Conservation (phyloP, 2,329 filamentous ascomycete species). For the Pseudocercospora macadamiae region DNA sequence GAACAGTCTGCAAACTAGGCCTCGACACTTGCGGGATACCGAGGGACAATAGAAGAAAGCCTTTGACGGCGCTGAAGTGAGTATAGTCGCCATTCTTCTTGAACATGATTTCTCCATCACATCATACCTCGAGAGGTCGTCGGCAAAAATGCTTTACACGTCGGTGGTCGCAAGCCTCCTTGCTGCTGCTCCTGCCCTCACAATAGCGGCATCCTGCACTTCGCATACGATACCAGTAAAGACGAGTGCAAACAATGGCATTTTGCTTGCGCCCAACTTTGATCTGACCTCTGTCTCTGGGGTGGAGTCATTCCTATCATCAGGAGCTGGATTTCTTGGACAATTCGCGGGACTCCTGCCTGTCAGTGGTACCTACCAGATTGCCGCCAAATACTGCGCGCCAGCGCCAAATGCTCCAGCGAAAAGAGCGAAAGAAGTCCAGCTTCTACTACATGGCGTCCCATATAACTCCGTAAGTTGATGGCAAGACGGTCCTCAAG, state of each 20-base stretch:
- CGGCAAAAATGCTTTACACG: slow-evolving; percentile 1
- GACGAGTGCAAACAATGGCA: slow-evolving; percentile 17
- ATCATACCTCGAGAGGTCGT: not conserved
- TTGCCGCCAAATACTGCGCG: slow-evolving; percentile 22
- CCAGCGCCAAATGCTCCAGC: slow-evolving; percentile 13
- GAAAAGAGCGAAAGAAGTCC: slow-evolving; percentile 17
- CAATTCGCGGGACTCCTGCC: slow-evolving; percentile 17
- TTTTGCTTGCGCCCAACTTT: slow-evolving; percentile 14
- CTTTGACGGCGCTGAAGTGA: not conserved
- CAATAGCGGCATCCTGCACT: slow-evolving; percentile 16
- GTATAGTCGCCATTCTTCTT: no score
- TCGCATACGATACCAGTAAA: slow-evolving; percentile 16
- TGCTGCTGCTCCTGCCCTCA: slow-evolving; percentile 9
- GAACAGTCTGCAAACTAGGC: not conserved
- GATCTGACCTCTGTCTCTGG: slow-evolving; percentile 20
- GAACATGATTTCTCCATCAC: not conserved
- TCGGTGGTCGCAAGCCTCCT: not conserved
- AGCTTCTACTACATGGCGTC: slow-evolving; percentile 23
- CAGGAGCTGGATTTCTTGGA: slow-evolving; percentile 22
- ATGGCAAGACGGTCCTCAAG: not conserved
- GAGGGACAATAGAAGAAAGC: not conserved
- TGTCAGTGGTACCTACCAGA: slow-evolving; percentile 20
- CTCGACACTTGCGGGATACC: not conserved
- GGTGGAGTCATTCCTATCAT: slow-evolving; percentile 20
- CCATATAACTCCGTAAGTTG: slow-evolving; percentile 22